Evolutionary conservation across 2,329 filamentous ascomycete species (phyloP).

Genomic region (Botrytis cinerea): DNA sequence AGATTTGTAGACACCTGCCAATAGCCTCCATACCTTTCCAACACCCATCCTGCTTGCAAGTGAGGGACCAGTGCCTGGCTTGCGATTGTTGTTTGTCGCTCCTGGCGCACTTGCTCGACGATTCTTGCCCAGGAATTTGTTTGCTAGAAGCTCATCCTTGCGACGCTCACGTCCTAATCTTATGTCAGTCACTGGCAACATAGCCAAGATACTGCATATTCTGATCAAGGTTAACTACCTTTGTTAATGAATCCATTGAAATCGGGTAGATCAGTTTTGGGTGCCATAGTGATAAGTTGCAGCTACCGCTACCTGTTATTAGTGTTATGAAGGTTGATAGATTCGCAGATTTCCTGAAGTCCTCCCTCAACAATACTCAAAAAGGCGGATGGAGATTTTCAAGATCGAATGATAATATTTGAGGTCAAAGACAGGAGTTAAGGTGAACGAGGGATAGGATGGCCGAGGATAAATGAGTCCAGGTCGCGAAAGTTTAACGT

Average conservation of each 20-base stretch:
- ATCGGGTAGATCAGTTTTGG: conserved; percentile 37
- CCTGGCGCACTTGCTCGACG: conserved; percentile 60
- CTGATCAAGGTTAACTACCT: conserved; percentile 30
- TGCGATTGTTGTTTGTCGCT: conserved; percentile 48
- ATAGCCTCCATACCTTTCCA: conserved; percentile 58
- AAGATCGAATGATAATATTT: background rate
- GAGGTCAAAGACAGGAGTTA: background rate
- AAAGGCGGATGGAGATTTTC: background rate
- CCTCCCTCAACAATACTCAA: background rate
- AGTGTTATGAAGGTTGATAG: background rate
- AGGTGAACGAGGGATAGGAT: background rate
- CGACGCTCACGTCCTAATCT: conserved; percentile 60
- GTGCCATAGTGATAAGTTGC: conserved; percentile 37
- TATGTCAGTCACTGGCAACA: conserved; percentile 27
- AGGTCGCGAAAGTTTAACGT: conserved; percentile 8
- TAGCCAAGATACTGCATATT: background rate
- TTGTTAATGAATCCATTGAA: conserved; percentile 41
- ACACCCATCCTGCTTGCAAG: conserved; percentile 73
- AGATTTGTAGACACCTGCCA: background rate
- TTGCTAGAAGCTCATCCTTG: conserved; percentile 70
- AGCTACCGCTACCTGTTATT: background rate
- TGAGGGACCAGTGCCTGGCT: conserved; percentile 52
- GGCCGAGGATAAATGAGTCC: background rate
- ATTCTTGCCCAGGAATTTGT: conserved; percentile 67
- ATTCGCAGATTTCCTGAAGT: background rate